phyloP scores from a whole-genome alignment of 352 stramenopile genomes.

The Phytophthora idaei region DNA sequence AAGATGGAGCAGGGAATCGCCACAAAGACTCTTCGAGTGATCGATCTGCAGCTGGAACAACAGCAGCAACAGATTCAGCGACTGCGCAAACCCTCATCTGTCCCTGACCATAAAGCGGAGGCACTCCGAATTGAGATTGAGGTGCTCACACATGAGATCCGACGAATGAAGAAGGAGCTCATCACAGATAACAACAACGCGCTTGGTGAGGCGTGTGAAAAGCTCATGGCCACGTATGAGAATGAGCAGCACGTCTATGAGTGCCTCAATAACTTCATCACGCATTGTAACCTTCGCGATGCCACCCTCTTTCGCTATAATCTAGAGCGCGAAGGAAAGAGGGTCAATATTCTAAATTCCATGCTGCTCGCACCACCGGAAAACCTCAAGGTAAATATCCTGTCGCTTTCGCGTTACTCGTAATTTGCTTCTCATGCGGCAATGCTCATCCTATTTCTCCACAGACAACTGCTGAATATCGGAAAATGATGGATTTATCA shows the following conservation, averaged over 20 bases:
- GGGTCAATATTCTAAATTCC: conserved; percentile 67
- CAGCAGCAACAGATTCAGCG: conserved; percentile 22
- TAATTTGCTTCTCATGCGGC: not conserved
- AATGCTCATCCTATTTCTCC: conserved; percentile 1
- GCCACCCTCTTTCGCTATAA: conserved; percentile 55
- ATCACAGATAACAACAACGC: conserved; percentile 54
- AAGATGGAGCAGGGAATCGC: conserved; percentile 70
- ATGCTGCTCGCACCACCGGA: conserved; percentile 52
- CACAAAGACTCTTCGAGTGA: conserved; percentile 55
- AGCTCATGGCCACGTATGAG: conserved; percentile 65
- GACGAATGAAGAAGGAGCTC: conserved; percentile 53
- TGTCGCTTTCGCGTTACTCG: not conserved
- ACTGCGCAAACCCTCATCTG: conserved; percentile 8
- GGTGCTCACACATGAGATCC: conserved; percentile 56
- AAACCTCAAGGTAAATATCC: conserved; percentile 45
- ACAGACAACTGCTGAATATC: conserved; percentile 44
- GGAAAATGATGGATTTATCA: conserved; percentile 50
- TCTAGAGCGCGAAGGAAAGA: conserved; percentile 55
- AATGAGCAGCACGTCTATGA: conserved; percentile 81
- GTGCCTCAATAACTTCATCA: conserved; percentile 67
- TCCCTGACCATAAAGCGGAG: conserved; percentile 22
- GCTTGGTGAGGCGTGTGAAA: conserved; percentile 63
- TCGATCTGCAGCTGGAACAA: conserved; percentile 50
- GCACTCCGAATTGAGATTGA: conserved; percentile 60
- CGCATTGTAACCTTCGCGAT: conserved; percentile 52